Evolutionary conservation across 768 basidiomycete genomes (phyloP).

Genomic region (Suillus bovinus): DNA sequence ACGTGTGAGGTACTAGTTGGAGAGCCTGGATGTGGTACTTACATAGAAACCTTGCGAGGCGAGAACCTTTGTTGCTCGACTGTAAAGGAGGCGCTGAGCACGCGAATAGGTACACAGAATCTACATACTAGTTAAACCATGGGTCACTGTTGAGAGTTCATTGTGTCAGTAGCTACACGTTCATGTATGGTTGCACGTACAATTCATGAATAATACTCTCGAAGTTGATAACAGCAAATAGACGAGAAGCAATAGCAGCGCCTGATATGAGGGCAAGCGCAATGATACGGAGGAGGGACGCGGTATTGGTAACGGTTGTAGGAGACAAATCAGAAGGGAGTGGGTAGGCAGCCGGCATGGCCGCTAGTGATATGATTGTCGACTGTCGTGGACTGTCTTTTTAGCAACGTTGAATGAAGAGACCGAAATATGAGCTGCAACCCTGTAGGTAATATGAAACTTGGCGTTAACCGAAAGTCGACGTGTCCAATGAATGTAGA

Average conservation of each 20-base stretch:
- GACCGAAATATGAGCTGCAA: background rate
- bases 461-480: constrained; percentile 13
- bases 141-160: constrained; percentile 64
- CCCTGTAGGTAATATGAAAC: background rate
- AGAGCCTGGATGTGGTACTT: constrained; percentile 28
- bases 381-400: constrained; percentile 7
- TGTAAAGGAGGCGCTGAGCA: constrained; percentile 31
- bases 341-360: constrained; percentile 74
- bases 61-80: constrained; percentile 90
- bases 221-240: constrained; percentile 97
- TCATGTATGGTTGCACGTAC: constrained; percentile 47
- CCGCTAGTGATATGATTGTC: constrained; percentile 32
- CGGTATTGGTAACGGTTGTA: constrained; percentile 79
- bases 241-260: constrained; percentile 91
- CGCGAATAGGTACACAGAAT: background rate
- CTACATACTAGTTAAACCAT: constrained; percentile 97
- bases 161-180: background rate
- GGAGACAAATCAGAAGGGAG: constrained; percentile 71
- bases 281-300: constrained; percentile 86
- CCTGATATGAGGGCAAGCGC: constrained; percentile 89
- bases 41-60: constrained; percentile 96
- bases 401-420: constrained; percentile 3
- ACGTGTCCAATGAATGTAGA: constrained; percentile 23
- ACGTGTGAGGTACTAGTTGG: constrained; percentile 11
- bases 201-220: constrained; percentile 99